phyloP scores from a whole-genome alignment of 2,329 filamentous ascomycete genomes.

The Aspergillus pseudotamarii region DNA sequence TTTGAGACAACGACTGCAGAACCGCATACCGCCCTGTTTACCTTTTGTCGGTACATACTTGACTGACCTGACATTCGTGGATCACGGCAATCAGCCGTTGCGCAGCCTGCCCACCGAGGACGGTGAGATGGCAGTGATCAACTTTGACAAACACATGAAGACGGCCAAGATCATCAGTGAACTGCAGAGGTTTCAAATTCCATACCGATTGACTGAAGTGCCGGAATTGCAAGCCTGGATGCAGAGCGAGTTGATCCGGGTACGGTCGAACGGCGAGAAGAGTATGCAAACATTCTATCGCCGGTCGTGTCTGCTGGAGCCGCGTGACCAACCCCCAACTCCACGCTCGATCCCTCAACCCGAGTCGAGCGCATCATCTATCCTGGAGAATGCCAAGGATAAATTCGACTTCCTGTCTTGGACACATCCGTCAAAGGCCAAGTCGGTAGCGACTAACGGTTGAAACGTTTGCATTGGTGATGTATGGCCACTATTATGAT shows the following conservation, averaged over 20 bases:
- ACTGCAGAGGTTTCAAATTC: conserved; percentile 92
- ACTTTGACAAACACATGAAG: conserved; percentile 95
- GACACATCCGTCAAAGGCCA: conserved; percentile 50
- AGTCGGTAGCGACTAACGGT: conserved; percentile 41
- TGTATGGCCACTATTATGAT: conserved; percentile 18
- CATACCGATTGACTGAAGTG: conserved; percentile 80
- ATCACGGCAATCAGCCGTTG: conserved; percentile 87
- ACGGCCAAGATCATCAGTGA: conserved; percentile 96
- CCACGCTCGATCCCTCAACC: conserved; percentile 25
- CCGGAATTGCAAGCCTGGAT: conserved; percentile 94
- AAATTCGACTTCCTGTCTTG: conserved; percentile 57
- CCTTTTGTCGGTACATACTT: conserved; percentile 96
- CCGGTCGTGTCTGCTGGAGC: conserved; percentile 82
- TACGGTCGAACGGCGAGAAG: conserved; percentile 66
- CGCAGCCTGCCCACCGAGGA: conserved; percentile 73
- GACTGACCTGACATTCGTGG: conserved; percentile 93
- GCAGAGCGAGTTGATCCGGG: conserved; percentile 74
- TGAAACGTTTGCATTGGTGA: conserved; percentile 20
- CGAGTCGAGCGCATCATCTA: conserved; percentile 35
- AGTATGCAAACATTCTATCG: conserved; percentile 73
- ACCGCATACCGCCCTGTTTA: conserved; percentile 86
- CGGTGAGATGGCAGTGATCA: conserved; percentile 76
- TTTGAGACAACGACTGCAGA: conserved; percentile 78
- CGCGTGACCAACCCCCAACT: conserved; percentile 45
- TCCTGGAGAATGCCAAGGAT: conserved; percentile 48